These are phyloP conservation scores for Vigna angularis DNA, from an alignment of 306 rosid species.

Conservation along the genomic window DNA sequence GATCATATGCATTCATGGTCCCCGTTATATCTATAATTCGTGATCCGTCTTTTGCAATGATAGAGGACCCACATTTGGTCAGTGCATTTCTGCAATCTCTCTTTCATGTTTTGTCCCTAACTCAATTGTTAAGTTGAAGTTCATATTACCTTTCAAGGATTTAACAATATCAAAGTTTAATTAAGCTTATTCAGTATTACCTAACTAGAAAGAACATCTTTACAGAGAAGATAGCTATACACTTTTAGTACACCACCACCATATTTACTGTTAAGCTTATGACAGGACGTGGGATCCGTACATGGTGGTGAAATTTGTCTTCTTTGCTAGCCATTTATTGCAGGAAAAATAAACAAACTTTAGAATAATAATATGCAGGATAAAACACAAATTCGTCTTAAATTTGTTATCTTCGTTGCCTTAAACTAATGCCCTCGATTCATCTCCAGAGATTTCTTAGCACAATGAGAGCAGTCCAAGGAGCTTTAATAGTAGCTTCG, in stretches of 20 bases:
- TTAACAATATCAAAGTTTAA: constrained; percentile 5
- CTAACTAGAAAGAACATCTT: background rate
- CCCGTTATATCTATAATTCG: constrained; percentile 93
- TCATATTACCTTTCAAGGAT: background rate
- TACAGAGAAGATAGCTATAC: no score
- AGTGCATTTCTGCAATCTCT: constrained; percentile 41
- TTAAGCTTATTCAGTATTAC: background rate
- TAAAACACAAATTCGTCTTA: background rate
- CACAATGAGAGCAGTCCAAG: constrained; percentile 94
- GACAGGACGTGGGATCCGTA: background rate
- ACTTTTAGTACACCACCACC: background rate
- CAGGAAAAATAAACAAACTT: constrained; percentile 7
- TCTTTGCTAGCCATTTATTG: constrained; percentile 10
- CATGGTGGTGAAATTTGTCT: background rate
- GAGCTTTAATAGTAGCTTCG: constrained; percentile 86
- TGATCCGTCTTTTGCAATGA: constrained; percentile 66
- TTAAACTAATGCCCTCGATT: constrained; percentile 34
- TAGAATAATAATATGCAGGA: background rate
- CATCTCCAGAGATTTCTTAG: constrained; percentile 72
- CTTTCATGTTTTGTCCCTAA: background rate
- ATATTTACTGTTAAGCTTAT: constrained; percentile 11
- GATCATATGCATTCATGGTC: constrained; percentile 97
- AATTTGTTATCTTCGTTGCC: constrained; percentile 3
- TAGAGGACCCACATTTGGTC: constrained; percentile 78
- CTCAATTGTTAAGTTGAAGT: constrained; percentile 5